Evolutionary conservation across 2,329 filamentous ascomycete genomes (phyloP), one percentile per base, ranked within the genome.

Genomic region (Botryotinia narcissicola): DNA sequence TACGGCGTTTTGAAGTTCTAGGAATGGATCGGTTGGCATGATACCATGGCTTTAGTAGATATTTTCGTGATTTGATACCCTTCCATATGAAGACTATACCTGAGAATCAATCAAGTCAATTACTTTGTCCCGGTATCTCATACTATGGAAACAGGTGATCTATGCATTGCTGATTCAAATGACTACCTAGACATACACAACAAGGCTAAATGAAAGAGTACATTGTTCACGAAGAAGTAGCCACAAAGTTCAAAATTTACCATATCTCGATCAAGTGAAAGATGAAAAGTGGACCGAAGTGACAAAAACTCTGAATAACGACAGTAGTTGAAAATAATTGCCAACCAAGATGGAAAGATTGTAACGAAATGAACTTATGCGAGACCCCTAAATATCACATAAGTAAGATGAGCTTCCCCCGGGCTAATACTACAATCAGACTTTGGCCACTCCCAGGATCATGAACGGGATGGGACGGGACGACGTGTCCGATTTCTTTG

Each of bases 1-100:
- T 57, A 20, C 37, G 66, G 66, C 66, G 66, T 69, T 44, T 4
- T 40, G 12, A 7, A 14, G 14, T 20, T 14, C 32, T 16, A 44
- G 66, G 48, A 69, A 69, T 16, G 48, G 48, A 59, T 16, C 16
- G 48, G 48, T 42, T 25, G 9, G 35, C 18, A 57, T 69, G 66
- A 69, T 69, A 69, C 66, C 66, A 69, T 69, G 37, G 66, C 35
- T 69, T 32, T 57, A 57, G 66, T 69, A 37, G n/a, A 42, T 57
- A 22, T 18, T 32, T 69, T 57, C 35, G 40, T 57, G 18, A 69
- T 69, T 37, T 32, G 37, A 69, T 44, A 69, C 37, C 66, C 48
- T 57, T 68, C 37, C 48, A 57, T 32, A 57, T 44, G 66, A 69
- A 35, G 20, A 35, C 22, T 37, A 20, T 25, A 10, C 48, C 35